phyloP scores from a whole-genome alignment of 2,329 filamentous ascomycete species.

The Pseudocercospora eumusae region DNA sequence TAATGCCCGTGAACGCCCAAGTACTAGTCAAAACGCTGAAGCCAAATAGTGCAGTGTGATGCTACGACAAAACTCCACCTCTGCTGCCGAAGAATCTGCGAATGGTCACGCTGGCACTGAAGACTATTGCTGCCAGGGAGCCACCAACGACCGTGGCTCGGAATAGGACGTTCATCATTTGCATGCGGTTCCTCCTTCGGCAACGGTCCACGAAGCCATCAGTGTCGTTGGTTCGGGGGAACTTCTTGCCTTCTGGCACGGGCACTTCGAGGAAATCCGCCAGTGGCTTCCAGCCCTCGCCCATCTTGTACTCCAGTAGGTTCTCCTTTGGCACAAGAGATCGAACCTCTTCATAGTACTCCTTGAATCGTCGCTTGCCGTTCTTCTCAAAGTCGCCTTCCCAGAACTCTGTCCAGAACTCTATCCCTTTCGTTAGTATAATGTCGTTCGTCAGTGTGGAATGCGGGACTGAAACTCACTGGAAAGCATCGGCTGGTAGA shows the following conservation, averaged over 20 bases:
- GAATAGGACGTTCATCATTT: conserved; percentile 58
- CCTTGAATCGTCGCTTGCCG: conserved; percentile 63
- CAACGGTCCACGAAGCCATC: conserved; percentile 58
- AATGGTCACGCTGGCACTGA: conserved; percentile 41
- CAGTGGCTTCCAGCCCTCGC: conserved; percentile 57
- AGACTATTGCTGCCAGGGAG: conserved; percentile 48
- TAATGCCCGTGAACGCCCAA: conserved; percentile 4
- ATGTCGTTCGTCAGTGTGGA: conserved; percentile 14
- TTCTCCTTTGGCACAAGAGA: conserved; percentile 51
- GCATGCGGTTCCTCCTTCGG: conserved; percentile 55
- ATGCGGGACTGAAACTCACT: conserved; percentile 41
- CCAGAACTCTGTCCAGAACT: conserved; percentile 70
- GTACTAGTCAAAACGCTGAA: neutral
- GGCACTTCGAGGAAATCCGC: conserved; percentile 58
- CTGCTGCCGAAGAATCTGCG: conserved; percentile 38
- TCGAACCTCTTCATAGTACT: conserved; percentile 58
- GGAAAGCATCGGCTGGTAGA: conserved; percentile 70
- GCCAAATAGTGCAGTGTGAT: neutral
- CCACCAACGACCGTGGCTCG: conserved; percentile 54
- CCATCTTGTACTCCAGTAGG: conserved; percentile 57
- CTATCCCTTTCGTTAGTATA: conserved; percentile 27
- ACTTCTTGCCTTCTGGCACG: conserved; percentile 51
- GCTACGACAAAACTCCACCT: conserved; percentile 22
- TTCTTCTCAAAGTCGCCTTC: conserved; percentile 65
- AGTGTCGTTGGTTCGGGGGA: conserved; percentile 57